Evolutionary conservation across 306 rosid species (phyloP), one percentile per base, ranked within the genome.

Genomic region (Heteromeles arbutifolia): DNA sequence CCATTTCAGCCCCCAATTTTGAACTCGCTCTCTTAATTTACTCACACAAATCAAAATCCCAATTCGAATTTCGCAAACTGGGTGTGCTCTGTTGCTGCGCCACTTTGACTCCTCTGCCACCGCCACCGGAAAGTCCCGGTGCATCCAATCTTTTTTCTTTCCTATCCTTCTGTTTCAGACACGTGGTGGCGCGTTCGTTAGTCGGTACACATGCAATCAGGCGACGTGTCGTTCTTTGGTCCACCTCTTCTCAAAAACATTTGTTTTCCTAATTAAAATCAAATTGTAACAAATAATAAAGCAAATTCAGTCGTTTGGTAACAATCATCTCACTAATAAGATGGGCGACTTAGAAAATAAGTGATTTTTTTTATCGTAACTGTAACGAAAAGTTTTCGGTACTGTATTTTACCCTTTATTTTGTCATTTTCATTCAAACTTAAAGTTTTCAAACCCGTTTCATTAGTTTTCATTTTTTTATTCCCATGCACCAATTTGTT

Each of bases 111-210:
- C 52, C 54, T 37, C 69, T 61, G 3, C 73, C 2, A 77, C 77
- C 76, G 76, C 62, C 26, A 77, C 76, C 59, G 80, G 66, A n/a
- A 63, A 69, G 41, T 73, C 45, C 77, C 61, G 63, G 74, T 63
- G 56, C 52, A 3, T 28, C 4, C 18, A 21, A 65, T 65, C 25
- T 39, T 3, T 26, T 18, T 6, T 18, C 1, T 44, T 4, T 17
- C 9, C 17, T 6, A 4, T 39, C 29, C 11, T 61, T 4, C 17
- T 37, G 5, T 9, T 67, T 67, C 54, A 21, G 19, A 31, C 77
- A 56, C 50, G 65, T 53, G 64, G n/a, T 24, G n/a, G 13, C 10
- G 3, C 8, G 43, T 64, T 31, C 43, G 29, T 53, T 32, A 2
- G 15, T 34, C 48, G n/a, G n/a, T 53, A 0, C 10, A 6, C 15